These are phyloP conservation scores for Mucor irregularis DNA, from an alignment of 371 early-diverging fungal species.

Conservation along the genomic window DNA sequence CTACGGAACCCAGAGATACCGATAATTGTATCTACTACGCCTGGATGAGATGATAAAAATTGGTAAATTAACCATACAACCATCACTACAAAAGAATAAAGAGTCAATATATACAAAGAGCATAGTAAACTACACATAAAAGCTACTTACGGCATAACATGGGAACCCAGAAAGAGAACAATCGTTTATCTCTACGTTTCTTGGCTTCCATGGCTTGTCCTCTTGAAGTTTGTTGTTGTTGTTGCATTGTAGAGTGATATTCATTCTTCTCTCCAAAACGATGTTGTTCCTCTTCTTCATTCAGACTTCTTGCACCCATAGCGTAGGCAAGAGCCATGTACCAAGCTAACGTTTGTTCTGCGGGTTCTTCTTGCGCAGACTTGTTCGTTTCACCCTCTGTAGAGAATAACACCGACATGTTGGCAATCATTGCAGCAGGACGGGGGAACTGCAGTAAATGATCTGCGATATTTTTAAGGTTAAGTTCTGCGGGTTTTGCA, in stretches of 20 bases:
- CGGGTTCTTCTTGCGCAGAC: slow-evolving; percentile 25
- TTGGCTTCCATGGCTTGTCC: slow-evolving; percentile 13
- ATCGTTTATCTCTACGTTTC: slow-evolving; percentile 40
- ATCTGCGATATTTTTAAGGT: slow-evolving; percentile 38
- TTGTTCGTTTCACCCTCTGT: slow-evolving; percentile 6
- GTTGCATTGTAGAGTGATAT: too few species aligned
- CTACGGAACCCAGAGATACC: slow-evolving; percentile 29
- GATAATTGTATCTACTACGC: slow-evolving; percentile 23
- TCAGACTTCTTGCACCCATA: slow-evolving; percentile 38
- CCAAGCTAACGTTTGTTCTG: slow-evolving; percentile 47
- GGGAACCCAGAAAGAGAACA: slow-evolving; percentile 54
- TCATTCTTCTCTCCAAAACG: too few species aligned
- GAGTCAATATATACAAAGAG: not conserved
- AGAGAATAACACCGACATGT: slow-evolving; percentile 37
- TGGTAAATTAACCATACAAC: slow-evolving; percentile 42
- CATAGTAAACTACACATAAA: not conserved
- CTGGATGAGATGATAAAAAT: slow-evolving; percentile 32
- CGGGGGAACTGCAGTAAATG: slow-evolving; percentile 43
- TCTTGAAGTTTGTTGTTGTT: not conserved
- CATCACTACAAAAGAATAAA: slow-evolving; percentile 31
- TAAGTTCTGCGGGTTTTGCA: slow-evolving; percentile 35
- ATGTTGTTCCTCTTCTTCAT: slow-evolving; percentile 4
- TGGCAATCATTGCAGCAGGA: slow-evolving; percentile 39
- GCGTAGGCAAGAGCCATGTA: slow-evolving; percentile 53
- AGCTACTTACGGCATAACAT: slow-evolving; percentile 46